Conservation (phyloP, 2,329 filamentous ascomycete species). For the Cordyceps pruinosa region DNA sequence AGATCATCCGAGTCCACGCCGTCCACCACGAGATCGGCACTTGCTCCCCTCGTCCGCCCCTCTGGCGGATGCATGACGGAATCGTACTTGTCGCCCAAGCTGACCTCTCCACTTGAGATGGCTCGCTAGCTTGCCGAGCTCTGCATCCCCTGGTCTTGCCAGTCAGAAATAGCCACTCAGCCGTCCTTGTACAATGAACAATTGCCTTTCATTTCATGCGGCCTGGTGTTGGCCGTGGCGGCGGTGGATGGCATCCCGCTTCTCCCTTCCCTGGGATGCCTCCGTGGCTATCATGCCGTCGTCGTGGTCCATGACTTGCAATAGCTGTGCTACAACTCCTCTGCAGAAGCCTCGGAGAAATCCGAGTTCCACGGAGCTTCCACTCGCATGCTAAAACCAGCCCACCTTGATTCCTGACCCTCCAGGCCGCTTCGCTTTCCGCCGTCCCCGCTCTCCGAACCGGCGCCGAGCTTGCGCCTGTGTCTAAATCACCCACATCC, state of each 20-base stretch:
- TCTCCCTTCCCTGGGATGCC: too few relatives aligned
- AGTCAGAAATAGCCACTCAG: not conserved
- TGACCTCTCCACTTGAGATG: not conserved
- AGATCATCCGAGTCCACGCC: not conserved
- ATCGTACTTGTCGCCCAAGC: not conserved
- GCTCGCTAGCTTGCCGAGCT: not conserved
- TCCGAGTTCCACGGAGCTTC: not conserved
- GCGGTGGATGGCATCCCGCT: too few relatives aligned
- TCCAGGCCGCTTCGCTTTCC: not conserved
- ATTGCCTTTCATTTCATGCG: not conserved
- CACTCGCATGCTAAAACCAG: not conserved
- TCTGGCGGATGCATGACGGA: conserved; percentile 7
- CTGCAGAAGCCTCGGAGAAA: too few relatives aligned
- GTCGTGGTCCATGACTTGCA: not conserved
- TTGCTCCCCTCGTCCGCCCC: too few relatives aligned
- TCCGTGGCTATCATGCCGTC: not conserved
- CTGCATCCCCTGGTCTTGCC: not conserved
- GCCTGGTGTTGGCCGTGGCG: too few relatives aligned
- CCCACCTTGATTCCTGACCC: not conserved
- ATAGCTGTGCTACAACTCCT: not conserved
- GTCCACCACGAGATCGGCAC: not conserved
- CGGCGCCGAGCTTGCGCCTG: not conserved
- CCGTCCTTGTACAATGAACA: not conserved
- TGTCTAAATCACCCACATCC: not conserved
- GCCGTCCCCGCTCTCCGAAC: not conserved